Percentiles rank a stretch among this genome's conserved stretches.
Evolutionary conservation across 179 eudicot species (phyloP).

Genomic region (Vitellaria paradoxa): DNA sequence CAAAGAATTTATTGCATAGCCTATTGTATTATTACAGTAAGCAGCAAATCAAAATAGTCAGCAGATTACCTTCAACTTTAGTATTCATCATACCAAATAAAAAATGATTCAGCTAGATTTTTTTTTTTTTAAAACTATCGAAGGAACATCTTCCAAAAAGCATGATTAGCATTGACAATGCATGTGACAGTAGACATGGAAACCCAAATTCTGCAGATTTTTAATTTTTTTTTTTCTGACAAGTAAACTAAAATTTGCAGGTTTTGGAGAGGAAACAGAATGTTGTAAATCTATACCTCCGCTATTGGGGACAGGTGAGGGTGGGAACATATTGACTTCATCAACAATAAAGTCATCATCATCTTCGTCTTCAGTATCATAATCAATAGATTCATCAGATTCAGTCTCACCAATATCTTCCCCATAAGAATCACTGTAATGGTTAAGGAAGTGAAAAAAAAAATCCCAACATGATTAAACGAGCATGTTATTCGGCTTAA

Average conservation of each 20-base stretch:
- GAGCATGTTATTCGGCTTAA: background rate
- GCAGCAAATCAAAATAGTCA: too few species aligned
- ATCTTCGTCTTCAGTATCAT: constrained; percentile 47
- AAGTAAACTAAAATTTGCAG: background rate
- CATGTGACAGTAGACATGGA: background rate
- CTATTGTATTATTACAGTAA: too few species aligned
- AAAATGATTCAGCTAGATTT: background rate
- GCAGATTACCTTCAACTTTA: background rate
- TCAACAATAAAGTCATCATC: constrained; percentile 40
- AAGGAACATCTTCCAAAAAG: background rate
- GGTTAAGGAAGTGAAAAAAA: constrained; percentile 40
- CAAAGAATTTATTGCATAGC: background rate
- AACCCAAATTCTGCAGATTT: background rate
- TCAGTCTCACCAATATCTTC: constrained; percentile 60
- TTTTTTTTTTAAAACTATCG: background rate
- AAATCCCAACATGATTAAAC: background rate
- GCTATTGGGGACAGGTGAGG: constrained; percentile 50
- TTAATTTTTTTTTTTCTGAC: too few species aligned
- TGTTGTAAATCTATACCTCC: constrained; percentile 55
- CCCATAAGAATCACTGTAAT: constrained; percentile 48
- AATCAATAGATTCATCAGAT: constrained; percentile 48
- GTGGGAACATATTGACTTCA: constrained; percentile 41
- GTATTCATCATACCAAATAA: background rate
- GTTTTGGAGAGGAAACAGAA: background rate
- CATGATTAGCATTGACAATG: background rate